These are phyloP conservation scores for Plenodomus biglobosus DNA, from an alignment of 2,329 filamentous ascomycete genomes.

Conservation along the genomic window DNA sequence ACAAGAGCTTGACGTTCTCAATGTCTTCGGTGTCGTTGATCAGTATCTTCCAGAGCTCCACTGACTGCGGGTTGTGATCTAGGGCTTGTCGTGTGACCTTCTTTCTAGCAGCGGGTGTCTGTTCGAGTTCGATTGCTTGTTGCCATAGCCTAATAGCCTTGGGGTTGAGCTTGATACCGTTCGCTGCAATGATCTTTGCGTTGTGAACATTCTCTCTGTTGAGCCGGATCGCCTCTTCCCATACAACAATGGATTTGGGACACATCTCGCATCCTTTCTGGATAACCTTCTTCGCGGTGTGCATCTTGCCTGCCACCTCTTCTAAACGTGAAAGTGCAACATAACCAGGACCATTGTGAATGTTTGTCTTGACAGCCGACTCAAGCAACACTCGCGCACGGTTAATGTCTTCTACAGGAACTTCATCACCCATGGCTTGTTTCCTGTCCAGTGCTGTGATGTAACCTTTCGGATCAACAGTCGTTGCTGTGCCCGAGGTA, in stretches of 20 bases:
- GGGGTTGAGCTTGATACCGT: constrained; percentile 89
- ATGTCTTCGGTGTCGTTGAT: constrained; percentile 93
- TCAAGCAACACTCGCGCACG: constrained; percentile 89
- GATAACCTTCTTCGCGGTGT: constrained; percentile 85
- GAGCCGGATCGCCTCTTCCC: constrained; percentile 92
- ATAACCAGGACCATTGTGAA: constrained; percentile 92
- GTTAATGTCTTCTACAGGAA: constrained; percentile 85
- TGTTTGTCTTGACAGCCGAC: constrained; percentile 96
- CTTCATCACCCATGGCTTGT: constrained; percentile 74
- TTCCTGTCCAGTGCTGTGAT: constrained; percentile 87
- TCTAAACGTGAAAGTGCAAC: constrained; percentile 92
- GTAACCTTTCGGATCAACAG: constrained; percentile 93
- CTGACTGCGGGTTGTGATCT: constrained; percentile 90
- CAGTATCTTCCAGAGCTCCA: constrained; percentile 96
- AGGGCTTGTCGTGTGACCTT: constrained; percentile 88
- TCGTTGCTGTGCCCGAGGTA: constrained; percentile 77
- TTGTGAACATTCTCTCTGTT: constrained; percentile 78
- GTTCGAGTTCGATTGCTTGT: constrained; percentile 91
- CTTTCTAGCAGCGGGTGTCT: constrained; percentile 81
- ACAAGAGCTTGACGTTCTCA: constrained; percentile 80
- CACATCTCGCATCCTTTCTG: constrained; percentile 86
- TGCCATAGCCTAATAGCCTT: constrained; percentile 89
- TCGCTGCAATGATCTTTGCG: constrained; percentile 91
- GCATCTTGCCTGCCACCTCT: constrained; percentile 87
- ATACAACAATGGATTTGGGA: constrained; percentile 90